Conservation (phyloP, 108 stramenopile genomes). For the Fistulifera pelliculosa region DNA sequence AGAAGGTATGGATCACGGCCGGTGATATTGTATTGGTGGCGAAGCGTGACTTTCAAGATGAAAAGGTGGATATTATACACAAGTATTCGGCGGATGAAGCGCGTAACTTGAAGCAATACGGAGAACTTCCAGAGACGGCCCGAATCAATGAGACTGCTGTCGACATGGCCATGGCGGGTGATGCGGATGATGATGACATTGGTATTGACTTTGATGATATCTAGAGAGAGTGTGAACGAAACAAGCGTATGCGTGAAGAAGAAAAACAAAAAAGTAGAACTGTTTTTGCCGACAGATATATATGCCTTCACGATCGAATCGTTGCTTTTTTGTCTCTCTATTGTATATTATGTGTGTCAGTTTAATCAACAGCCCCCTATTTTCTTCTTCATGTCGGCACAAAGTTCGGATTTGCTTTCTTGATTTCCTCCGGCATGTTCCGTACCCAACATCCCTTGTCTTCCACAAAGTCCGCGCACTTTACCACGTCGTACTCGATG, state of each 20-base stretch:
- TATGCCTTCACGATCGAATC: too few relatives aligned
- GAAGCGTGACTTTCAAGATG: slow-evolving; percentile 98
- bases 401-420: slow-evolving; percentile 70
- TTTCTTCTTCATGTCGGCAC: slow-evolving; percentile 75
- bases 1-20: slow-evolving; percentile 96
- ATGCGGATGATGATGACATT: slow-evolving; percentile 86
- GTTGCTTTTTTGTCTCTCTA: too few relatives aligned
- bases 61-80: slow-evolving; percentile 99
- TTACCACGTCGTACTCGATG: slow-evolving; percentile 80
- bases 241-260: too few relatives aligned
- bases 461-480: slow-evolving; percentile 71
- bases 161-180: slow-evolving; percentile 97
- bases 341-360: too few relatives aligned
- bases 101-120: slow-evolving; percentile 97
- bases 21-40: slow-evolving; percentile 98
- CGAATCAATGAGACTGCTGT: slow-evolving; percentile 99
- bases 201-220: slow-evolving; percentile 95
- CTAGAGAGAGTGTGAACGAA: slow-evolving; percentile 30
- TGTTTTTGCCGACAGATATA: too few relatives aligned
- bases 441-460: slow-evolving; percentile 68
- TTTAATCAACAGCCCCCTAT: too few relatives aligned
- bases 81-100: slow-evolving; percentile 99
- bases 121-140: slow-evolving; percentile 97
- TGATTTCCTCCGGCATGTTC: slow-evolving; percentile 86
- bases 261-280: too few relatives aligned